Conservation (phyloP, 768 basidiomycete species). For the Trametes maxima region DNA sequence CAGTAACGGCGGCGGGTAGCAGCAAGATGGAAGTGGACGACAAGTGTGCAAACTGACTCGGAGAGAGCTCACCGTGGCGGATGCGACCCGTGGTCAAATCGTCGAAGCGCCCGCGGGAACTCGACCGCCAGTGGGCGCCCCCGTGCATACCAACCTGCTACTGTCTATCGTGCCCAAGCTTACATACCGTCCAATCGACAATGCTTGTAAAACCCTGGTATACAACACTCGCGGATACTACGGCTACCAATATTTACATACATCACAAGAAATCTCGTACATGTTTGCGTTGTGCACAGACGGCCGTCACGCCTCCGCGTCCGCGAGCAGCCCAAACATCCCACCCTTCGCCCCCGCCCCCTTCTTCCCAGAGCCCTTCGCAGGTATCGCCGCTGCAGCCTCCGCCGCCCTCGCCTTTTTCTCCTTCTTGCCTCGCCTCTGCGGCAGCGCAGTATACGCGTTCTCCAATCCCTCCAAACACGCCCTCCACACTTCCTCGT, state of each 20-base stretch:
- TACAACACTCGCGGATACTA: background rate
- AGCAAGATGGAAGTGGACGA: background rate
- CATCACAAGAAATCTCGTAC: too few relatives aligned
- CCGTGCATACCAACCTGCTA: too few relatives aligned
- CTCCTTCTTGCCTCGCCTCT: slow-evolving; percentile 44
- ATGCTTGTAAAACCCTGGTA: background rate
- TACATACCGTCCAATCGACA: too few relatives aligned
- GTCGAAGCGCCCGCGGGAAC: too few relatives aligned
- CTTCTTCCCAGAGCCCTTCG: slow-evolving; percentile 26
- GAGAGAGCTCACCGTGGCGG: too few relatives aligned
- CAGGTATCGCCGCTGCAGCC: slow-evolving; percentile 2
- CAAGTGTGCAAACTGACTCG: background rate
- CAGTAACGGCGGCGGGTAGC: background rate
- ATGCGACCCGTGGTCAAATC: too few relatives aligned
- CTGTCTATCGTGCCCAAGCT: too few relatives aligned
- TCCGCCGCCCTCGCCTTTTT: slow-evolving; percentile 36
- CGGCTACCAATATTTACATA: background rate
- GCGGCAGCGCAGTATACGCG: slow-evolving; percentile 43
- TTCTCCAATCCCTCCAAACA: slow-evolving; percentile 48
- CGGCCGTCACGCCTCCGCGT: slow-evolving; percentile 38
- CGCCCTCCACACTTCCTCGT: slow-evolving; percentile 48
- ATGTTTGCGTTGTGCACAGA: background rate
- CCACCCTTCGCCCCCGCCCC: slow-evolving; percentile 32
- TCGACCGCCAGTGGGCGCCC: too few relatives aligned
- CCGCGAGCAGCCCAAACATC: slow-evolving; percentile 46